Evolutionary conservation across 208 protist genomes (phyloP).

Genomic region (Strigomonas culicis): DNA sequence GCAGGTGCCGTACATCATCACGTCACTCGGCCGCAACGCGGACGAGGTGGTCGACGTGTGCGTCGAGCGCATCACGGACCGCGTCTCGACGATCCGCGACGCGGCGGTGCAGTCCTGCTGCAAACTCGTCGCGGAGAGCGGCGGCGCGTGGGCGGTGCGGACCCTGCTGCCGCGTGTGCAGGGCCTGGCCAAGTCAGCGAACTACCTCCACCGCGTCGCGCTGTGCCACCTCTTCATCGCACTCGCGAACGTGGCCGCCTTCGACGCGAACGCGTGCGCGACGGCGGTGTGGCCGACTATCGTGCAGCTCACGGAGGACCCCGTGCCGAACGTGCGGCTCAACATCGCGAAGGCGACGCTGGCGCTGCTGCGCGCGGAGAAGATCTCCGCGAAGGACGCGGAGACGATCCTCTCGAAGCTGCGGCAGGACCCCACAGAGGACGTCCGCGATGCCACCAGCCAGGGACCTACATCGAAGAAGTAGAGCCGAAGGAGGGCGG

Average conservation of each 20-base stretch:
- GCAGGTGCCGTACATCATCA: conserved; percentile 83
- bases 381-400: conserved; percentile 39
- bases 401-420: conserved; percentile 57
- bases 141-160: conserved; percentile 47
- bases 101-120: conserved; percentile 82
- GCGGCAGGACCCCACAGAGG: conserved; percentile 48
- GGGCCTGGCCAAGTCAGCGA: conserved; percentile 41
- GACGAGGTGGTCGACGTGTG: conserved; percentile 84
- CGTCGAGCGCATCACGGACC: conserved; percentile 69
- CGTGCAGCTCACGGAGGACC: conserved; percentile 51
- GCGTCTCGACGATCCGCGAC: conserved; percentile 83
- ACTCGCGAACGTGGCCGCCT: conserved; percentile 39
- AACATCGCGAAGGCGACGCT: conserved; percentile 66
- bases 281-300: conserved; percentile 63
- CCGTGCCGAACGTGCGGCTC: conserved; percentile 80
- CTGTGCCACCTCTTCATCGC: conserved; percentile 73
- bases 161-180: conserved; percentile 69
- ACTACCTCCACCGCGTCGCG: conserved; percentile 78
- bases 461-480: not conserved
- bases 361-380: conserved; percentile 38
- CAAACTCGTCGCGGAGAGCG: conserved; percentile 64
- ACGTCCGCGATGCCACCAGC: conserved; percentile 59
- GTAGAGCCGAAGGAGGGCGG: not conserved
- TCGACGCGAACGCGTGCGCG: conserved; percentile 50
- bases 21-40: conserved; percentile 52